Base-by-base conservation (phyloP, 805 yeast species). In the Yueomyces sinensis region DNA sequence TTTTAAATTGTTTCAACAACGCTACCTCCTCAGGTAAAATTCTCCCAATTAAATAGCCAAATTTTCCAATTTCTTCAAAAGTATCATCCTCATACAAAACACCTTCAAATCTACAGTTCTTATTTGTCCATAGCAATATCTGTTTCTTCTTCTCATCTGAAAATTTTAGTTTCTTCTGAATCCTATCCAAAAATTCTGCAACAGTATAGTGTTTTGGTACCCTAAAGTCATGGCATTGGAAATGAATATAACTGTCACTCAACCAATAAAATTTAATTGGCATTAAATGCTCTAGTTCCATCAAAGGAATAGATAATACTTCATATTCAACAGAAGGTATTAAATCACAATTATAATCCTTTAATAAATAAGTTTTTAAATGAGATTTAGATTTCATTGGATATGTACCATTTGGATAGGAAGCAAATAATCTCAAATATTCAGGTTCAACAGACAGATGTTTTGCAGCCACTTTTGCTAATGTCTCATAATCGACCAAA, bases 201-300 rank as follows among this genome's bases (percentile, higher is more conserved):
- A 82, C 67, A 0, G 73, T 65, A 13, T 76, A 77, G 18, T 68
- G 62, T 41, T 65, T 71, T 3, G 84, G 76, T n/a, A 84, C 70
- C 38, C 79, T 63, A 34, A 86, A 66, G 29, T 81, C 93, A 45
- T 67, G 70, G 32, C 66, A 63, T 41, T 77, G 86, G 43, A 66
- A 82, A 43, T 78, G 80, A 32, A 81, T 65, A 31, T 82, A 68
- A 9, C 82, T 82, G 30, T 73, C 74, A 1, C 77, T 72, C 29
- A 87, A 61, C 89, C 93, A 84, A 35, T 66, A 66, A 16, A 89
- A 63, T 34, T 66, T 72, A 29, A 87, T 58, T 4, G 73, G 56
- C 38, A 72, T 72, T 75, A 83, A 70, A 41, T 70, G 74, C 55
- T 91, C 98, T 46, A 79, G 70, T 41, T 84, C 93, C 25, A 63